These are phyloP conservation scores for Eucalyptus grandis DNA, from an alignment of 345 rosid species.

Conservation along the genomic window DNA sequence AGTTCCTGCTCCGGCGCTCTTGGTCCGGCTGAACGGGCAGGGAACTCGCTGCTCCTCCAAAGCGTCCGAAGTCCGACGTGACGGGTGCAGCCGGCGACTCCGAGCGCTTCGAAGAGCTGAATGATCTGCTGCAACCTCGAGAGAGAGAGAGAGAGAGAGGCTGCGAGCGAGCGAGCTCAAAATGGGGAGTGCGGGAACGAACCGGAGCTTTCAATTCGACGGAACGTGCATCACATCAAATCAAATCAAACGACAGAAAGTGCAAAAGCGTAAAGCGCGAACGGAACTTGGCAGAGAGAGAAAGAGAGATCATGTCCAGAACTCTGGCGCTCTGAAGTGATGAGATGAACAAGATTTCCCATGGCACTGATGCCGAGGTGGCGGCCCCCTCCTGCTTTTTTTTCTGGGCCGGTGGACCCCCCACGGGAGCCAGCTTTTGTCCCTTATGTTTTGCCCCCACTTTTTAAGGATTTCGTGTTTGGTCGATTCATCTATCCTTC, in stretches of 20 bases:
- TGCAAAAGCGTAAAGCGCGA: background rate
- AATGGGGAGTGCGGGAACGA: background rate
- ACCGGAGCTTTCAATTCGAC: background rate
- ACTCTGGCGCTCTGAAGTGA: background rate
- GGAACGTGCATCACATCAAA: background rate
- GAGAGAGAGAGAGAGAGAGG: background rate
- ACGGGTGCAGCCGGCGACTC: background rate
- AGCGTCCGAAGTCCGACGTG: background rate
- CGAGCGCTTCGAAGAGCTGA: background rate
- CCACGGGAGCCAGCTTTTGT: background rate
- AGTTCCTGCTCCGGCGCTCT: background rate
- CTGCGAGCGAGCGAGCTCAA: background rate
- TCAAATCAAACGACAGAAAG: background rate
- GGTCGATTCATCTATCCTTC: background rate
- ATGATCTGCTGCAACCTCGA: background rate
- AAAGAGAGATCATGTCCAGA: background rate
- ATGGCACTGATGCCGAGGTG: background rate
- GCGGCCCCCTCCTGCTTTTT: background rate
- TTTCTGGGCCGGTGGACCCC: background rate
- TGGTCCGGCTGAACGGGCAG: background rate
- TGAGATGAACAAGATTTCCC: background rate
- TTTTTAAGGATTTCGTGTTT: background rate
- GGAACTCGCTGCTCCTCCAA: background rate
- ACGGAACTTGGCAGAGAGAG: background rate
- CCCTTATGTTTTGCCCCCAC: background rate